phyloP scores from a whole-genome alignment of 1,139 yeast species.

The Ogataea hybrid region DNA sequence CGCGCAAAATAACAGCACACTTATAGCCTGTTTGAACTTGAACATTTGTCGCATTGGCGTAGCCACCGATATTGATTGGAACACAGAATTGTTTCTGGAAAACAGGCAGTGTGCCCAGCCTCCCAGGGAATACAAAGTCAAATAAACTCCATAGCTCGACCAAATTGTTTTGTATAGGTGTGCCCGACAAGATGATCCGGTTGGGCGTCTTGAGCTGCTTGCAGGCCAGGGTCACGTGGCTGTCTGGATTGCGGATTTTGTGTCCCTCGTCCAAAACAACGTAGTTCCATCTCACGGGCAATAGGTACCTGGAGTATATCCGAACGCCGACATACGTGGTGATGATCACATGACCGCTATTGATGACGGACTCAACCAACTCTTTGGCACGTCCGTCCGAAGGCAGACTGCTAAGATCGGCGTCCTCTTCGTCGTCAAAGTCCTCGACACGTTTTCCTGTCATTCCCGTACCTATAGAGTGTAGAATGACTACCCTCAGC shows the following conservation, averaged over 20 bases:
- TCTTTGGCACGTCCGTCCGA: slow-evolving; percentile 42
- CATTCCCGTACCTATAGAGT: slow-evolving; percentile 93
- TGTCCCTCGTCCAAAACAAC: slow-evolving; percentile 95
- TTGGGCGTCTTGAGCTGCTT: slow-evolving; percentile 80
- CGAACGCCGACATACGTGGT: slow-evolving; percentile 92
- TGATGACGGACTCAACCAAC: slow-evolving; percentile 49
- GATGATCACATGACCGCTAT: slow-evolving; percentile 75
- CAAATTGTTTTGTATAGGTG: slow-evolving; percentile 93
- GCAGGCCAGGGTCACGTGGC: slow-evolving; percentile 81
- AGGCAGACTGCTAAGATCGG: slow-evolving; percentile 22
- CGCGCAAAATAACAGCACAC: slow-evolving; percentile 89
- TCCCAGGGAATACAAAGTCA: slow-evolving; percentile 93
- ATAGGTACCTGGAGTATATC: slow-evolving; percentile 65
- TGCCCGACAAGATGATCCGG: slow-evolving; percentile 86
- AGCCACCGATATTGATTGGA: slow-evolving; percentile 97
- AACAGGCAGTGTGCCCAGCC: slow-evolving; percentile 91
- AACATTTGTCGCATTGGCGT: slow-evolving; percentile 93
- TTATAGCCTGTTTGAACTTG: slow-evolving; percentile 97
- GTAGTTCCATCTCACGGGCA: slow-evolving; percentile 84
- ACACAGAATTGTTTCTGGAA: slow-evolving; percentile 89
- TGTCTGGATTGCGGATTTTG: slow-evolving; percentile 91
- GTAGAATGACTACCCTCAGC: slow-evolving; percentile 77
- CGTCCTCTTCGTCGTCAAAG: slow-evolving; percentile 41
- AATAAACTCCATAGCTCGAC: slow-evolving; percentile 92
- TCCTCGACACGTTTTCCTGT: slow-evolving; percentile 29